Percentiles rank a stretch among this genome's conserved stretches.
phyloP scores from a whole-genome alignment of 2,329 filamentous ascomycete genomes.

The Pseudogymnoascus sp. region DNA sequence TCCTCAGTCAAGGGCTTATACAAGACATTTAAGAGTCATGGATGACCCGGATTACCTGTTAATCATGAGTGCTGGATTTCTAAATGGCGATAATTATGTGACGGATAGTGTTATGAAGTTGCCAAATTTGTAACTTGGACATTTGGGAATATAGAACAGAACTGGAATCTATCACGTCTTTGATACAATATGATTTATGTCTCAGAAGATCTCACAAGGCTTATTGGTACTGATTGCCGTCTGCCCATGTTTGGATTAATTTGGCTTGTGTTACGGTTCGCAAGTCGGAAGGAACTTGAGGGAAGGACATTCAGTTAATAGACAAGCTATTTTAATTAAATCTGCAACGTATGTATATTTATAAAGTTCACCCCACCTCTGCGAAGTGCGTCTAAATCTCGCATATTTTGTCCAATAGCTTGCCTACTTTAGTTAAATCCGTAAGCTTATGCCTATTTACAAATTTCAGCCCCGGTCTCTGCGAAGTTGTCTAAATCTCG shows the following conservation, averaged over 20 bases:
- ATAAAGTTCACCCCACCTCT: too few relatives aligned
- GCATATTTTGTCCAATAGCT: too few relatives aligned
- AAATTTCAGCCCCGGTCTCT: too few relatives aligned
- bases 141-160: not conserved
- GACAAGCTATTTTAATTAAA: too few relatives aligned
- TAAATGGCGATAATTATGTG: constrained; percentile 12
- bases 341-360: too few relatives aligned
- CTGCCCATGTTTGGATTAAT: too few relatives aligned
- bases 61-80: constrained; percentile 12
- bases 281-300: not conserved
- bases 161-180: not conserved
- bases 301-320: not conserved
- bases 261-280: not conserved
- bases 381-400: too few relatives aligned
- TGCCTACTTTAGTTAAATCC: too few relatives aligned
- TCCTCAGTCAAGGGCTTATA: constrained; percentile 11
- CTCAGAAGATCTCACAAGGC: too few relatives aligned
- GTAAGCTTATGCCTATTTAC: too few relatives aligned
- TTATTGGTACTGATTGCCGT: not conserved
- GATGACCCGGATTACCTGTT: constrained; percentile 12
- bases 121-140: constrained; percentile 4
- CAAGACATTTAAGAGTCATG: constrained; percentile 12
- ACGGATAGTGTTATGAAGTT: constrained; percentile 12
- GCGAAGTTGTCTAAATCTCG: too few relatives aligned
- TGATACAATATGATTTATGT: not conserved